Conservation (phyloP, 2,329 filamentous ascomycete species). For the Colletotrichum orbiculare region DNA sequence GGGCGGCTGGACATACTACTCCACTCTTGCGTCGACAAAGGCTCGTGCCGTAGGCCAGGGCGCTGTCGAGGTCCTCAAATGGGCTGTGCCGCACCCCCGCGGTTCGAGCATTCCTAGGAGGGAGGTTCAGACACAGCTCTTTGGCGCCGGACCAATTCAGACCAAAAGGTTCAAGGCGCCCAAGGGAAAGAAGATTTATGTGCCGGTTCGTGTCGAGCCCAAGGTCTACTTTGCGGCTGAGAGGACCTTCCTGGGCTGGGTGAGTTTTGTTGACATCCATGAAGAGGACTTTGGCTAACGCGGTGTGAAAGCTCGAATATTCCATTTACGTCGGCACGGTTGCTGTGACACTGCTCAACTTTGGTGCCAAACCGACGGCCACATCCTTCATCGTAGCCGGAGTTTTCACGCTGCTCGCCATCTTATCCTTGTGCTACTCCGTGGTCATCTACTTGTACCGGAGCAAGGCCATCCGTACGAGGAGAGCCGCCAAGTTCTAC, state of each 20-base stretch:
- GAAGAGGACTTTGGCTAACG: slow-evolving; percentile 37
- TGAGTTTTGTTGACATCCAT: slow-evolving; percentile 54
- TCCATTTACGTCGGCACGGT: slow-evolving; percentile 93
- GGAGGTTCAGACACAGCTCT: slow-evolving; percentile 63
- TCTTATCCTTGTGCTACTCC: slow-evolving; percentile 83
- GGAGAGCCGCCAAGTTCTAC: slow-evolving; percentile 90
- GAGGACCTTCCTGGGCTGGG: slow-evolving; percentile 94
- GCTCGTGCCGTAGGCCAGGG: slow-evolving; percentile 55
- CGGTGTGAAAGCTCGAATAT: slow-evolving; percentile 79
- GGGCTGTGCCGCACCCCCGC: slow-evolving; percentile 66
- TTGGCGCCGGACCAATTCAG: slow-evolving; percentile 66
- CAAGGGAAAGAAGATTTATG: slow-evolving; percentile 91
- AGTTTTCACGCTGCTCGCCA: slow-evolving; percentile 84
- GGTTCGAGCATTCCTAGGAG: slow-evolving; percentile 67
- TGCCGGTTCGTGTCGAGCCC: slow-evolving; percentile 93
- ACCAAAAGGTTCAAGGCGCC: slow-evolving; percentile 76
- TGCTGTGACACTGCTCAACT: slow-evolving; percentile 85
- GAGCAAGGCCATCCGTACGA: slow-evolving; percentile 83
- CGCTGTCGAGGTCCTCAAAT: slow-evolving; percentile 57
- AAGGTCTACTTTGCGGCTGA: slow-evolving; percentile 98
- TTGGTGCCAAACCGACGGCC: slow-evolving; percentile 68
- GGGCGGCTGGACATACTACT: slow-evolving; percentile 81
- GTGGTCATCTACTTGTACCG: slow-evolving; percentile 89
- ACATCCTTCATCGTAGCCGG: slow-evolving; percentile 77
- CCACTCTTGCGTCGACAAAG: slow-evolving; percentile 64